Conservation (phyloP, 768 basidiomycete genomes). For the Xerocomellus chrysenteron region DNA sequence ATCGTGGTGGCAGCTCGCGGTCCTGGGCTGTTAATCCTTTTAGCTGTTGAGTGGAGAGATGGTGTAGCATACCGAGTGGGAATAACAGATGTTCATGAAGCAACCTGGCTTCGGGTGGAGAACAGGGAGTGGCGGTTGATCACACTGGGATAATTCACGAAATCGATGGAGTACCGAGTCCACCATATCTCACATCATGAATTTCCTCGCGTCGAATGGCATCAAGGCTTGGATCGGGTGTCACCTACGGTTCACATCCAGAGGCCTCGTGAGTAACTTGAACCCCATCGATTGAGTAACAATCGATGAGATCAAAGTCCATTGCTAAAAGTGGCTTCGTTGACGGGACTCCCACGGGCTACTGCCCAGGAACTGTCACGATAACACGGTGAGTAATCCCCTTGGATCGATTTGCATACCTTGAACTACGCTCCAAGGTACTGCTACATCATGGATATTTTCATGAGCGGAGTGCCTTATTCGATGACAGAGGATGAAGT, state of each 20-base stretch:
- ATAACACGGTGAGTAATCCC: slow-evolving; percentile 21
- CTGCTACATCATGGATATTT: slow-evolving; percentile 34
- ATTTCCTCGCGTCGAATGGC: no score
- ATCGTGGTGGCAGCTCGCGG: slow-evolving; percentile 7
- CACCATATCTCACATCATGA: no score
- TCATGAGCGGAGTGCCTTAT: slow-evolving; percentile 30
- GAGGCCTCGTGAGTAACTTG: no score
- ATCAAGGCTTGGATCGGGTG: no score
- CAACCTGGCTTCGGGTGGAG: slow-evolving; percentile 3
- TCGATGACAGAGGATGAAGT: slow-evolving; percentile 33
- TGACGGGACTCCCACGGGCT: neutral
- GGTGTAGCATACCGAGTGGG: slow-evolving; percentile 14
- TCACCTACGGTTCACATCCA: no score
- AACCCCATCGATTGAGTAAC: neutral
- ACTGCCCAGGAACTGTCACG: slow-evolving; percentile 3
- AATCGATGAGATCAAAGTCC: slow-evolving; percentile 18
- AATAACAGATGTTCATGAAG: neutral
- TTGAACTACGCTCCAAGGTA: neutral
- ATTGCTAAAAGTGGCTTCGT: neutral
- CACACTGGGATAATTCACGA: neutral
- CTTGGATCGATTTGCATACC: neutral
- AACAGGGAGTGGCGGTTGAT: slow-evolving; percentile 16
- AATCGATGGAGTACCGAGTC: no score
- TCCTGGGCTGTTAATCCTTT: neutral
- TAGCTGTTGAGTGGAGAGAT: slow-evolving; percentile 15